Base-by-base conservation (phyloP, 2,329 filamentous ascomycete genomes). In the Fusarium aywerte region DNA sequence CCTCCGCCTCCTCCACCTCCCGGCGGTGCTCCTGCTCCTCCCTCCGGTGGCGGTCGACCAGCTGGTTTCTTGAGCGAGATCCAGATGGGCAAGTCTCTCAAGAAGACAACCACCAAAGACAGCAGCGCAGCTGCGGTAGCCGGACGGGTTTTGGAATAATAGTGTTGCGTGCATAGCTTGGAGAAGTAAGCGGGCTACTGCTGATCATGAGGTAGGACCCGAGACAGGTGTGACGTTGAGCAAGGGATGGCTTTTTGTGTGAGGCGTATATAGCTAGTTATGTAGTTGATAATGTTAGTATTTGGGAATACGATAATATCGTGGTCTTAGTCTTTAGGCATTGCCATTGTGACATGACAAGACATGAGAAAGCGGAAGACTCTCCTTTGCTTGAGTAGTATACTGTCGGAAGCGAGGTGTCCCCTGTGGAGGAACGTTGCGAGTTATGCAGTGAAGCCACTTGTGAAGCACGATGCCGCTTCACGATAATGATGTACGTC, bases 51-150 rank as follows among this genome's bases (percentile, higher is more conserved):
- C 29, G 85, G 81, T 1, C 82, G 85, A 27, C 87, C 88, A 20
- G 74, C 86, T 20, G 88, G 89, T 1, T 84, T 99, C 74, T 79
- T 99, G 67, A 89, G 89, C 60, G 88, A 97, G 76, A 98, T 99
- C 64, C 89, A 95, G 75, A 81, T 88, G 65, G 95, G 96, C 40
- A 93, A 79, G 78, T 79, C 88, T 4, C 81, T 99, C 75, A 93
- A 86, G 83, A 98, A 98, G 84, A 93, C 93, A 23, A 83, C 90
- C 77, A 98, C 96, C 1, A 94, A 92, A 78, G 96, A 99, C 78
- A 90, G 89, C 78, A 97, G 94, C 78, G 79, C 73, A 45, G 86
- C 92, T 50, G 78, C 89, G 51, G 83, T 89, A 58, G 91, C 92
- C 21, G 95, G 95, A n/a, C 87, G 89, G 62, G 94, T 97, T 60